A percentile compares a stretch with the other conserved stretches of the same genome.
Evolutionary conservation across 768 basidiomycete species (phyloP).

Genomic region (Chalciporus sphaerocephalus): DNA sequence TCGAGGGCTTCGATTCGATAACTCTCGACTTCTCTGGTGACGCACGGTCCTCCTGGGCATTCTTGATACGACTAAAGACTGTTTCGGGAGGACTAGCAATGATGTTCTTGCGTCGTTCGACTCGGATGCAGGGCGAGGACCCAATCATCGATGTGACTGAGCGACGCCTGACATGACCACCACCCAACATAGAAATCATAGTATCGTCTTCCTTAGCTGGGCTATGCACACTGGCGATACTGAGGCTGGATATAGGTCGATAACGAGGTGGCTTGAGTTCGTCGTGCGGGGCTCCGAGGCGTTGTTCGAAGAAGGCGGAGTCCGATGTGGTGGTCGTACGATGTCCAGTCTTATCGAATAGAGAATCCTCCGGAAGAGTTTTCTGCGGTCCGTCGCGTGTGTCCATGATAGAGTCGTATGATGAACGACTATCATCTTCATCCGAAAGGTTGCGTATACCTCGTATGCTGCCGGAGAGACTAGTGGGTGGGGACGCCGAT

Average conservation of each 20-base stretch:
- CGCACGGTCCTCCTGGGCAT: slow-evolving; percentile 18
- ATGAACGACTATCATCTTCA: slow-evolving; percentile 34
- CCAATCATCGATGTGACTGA: slow-evolving; percentile 65
- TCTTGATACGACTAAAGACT: slow-evolving; percentile 37
- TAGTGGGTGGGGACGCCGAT: slow-evolving; percentile 59
- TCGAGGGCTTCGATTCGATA: slow-evolving; percentile 56
- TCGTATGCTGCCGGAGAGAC: slow-evolving; percentile 22
- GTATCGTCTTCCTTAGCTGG: slow-evolving; percentile 70
- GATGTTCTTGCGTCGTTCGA: slow-evolving; percentile 58
- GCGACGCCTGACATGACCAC: slow-evolving; percentile 65
- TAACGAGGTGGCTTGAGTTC: slow-evolving; percentile 47
- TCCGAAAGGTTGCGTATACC: slow-evolving; percentile 10
- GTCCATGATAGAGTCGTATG: slow-evolving; percentile 68
- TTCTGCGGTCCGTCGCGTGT: slow-evolving; percentile 38
- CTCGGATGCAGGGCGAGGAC: slow-evolving; percentile 64
- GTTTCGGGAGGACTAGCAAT: slow-evolving; percentile 22
- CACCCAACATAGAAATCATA: slow-evolving; percentile 81
- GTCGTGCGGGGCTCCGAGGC: slow-evolving; percentile 31
- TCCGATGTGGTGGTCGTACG: slow-evolving; percentile 46
- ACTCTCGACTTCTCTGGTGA: slow-evolving; percentile 45
- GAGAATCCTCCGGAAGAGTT: slow-evolving; percentile 40
- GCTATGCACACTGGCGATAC: slow-evolving; percentile 45
- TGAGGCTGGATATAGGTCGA: slow-evolving; percentile 63
- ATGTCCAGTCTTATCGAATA: slow-evolving; percentile 61
- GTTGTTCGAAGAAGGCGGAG: slow-evolving; percentile 56